Base-by-base conservation (phyloP, 1,284 basidiomycete genomes). In the Trichosporon sp. region DNA sequence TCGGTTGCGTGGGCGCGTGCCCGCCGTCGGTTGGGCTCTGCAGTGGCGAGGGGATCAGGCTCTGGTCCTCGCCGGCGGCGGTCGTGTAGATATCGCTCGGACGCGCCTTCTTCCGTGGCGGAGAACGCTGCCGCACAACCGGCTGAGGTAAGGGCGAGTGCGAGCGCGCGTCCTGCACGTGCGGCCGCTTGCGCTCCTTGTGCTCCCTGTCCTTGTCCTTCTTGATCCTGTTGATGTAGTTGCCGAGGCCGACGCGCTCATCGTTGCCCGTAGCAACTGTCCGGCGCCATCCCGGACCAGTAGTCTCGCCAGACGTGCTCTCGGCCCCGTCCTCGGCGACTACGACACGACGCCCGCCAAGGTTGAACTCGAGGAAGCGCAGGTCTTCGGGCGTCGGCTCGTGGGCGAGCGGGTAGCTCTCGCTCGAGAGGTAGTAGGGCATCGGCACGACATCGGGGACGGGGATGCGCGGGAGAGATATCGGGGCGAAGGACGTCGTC, bases 301-400 rank as follows among this genome's bases (percentile, higher is more conserved):
- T 70, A 26, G 66, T 21, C 19, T 65, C 68, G 21, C 67, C 70
- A 5, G 69, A 59, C 2, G 38, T 67, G 8, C 51, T 32, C 35
- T 70, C 67, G 2, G 73, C 35, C 16, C 76, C 78, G 21, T 83
- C 81, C 38, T 84, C 83, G 16, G 80, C 78, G 3, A 84, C 75
- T 10, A 81, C 67, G 26, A 84, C 82, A 14, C 78, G 75, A 19
- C 75, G 74, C 8, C 79, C 81, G 12, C 79, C 80, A 2, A 84
- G 73, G 19, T 74, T 78, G 65, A 84, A 68, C 2, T 80, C 72
- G 67, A 84, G 81, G 68, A 78, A 78, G 11, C 76, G 75, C 73
- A 83, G 77, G 31, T 84, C 82, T 16, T 79, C 76, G 0, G 83
- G 83, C 1, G 78, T 76, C 6, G 82, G 80, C 66, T 80, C 78